Evolutionary conservation across 164 flowering plant species (phyloP), one percentile per base, ranked within the genome.

Genomic region (Umbilicus rupestris): DNA sequence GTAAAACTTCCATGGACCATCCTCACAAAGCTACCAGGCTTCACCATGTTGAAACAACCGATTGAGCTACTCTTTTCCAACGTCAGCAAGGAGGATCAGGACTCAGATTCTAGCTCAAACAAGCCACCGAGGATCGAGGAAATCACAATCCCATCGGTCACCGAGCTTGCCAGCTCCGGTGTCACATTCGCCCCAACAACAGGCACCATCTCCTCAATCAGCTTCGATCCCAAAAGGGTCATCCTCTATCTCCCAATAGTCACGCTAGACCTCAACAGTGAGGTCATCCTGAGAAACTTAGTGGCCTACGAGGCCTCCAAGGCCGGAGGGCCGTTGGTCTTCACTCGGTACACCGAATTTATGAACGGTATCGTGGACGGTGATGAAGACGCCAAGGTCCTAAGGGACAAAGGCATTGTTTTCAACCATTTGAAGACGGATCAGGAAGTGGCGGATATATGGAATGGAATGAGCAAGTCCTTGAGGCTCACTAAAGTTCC

Each of bases 391-490:
- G 85, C 72, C 45, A 81, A 68, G 71, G 11, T 84, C 55, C 81
- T 88, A 1, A 79, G 88, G 64, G 85, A 81, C 58, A 76, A 47
- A 19, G 90, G 96, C 20, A 75, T 86, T 10, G 69, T 86, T 31
- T 11, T 80, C 78, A 86, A 85, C 69, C 82, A 42, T n/a, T 64
- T 86, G 74, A 88, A 86, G 75, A 85, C 83, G 59, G 91, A 86
- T 66, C 68, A 31, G 49, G 91, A 85, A 69, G 91, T 77, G 44
- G 88, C 89, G 0, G 47, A 78, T 0, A 44, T 87, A 45, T 86
- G 91, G 90, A 88, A 86, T 64, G 87, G 88, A 63, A 86, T 88
- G 95, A 85, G 82, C 64, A 84, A 71, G 70, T 84, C 88, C 0
- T 68, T 84, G 19, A 82, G 84, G 64, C 67, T 84, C 67, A 88